Base-by-base conservation (phyloP, 2,329 filamentous ascomycete genomes). In the Xylariaceae sp. region DNA sequence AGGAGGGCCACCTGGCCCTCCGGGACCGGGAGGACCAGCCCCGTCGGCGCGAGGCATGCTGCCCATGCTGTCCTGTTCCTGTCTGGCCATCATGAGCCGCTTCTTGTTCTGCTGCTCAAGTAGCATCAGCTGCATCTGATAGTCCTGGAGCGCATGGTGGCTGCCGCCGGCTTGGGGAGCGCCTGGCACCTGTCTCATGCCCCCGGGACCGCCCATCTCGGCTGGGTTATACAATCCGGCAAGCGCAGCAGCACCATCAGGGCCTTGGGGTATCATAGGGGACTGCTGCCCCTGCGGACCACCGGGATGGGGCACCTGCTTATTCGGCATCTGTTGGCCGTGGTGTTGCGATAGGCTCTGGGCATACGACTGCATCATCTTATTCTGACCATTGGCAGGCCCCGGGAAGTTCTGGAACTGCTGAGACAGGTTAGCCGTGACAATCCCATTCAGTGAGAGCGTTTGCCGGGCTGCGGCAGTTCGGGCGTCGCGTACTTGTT, bases 101-200 rank as follows among this genome's bases (percentile, higher is more conserved):
- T 88, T 89, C 68, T 89, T 90, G 50, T 90, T 90, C 60, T 90
- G 83, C 59, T 89, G 84, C 60, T 90, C 84, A 12, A 90, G 70
- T 31, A 89, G 63, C 84, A 89, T 90, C 54, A 90, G 63, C 57
- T 90, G 84, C 83, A 89, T 89, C 63, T 90, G 84, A 51, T 90
- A 90, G 57, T 92, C 84, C 58, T 89, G 83, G 29, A 90, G 68
- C 15, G 84, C 84, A 56, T 89, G 83, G 55, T 87, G 90, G 59
- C 80, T 83, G 32, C 65, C 70, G 47, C 61, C 69, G 12, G 60
- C 61, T 44, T 68, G 68, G 21, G 36, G 42, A 29, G 58, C 60
- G 24, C 62, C 67, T 18, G 67, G 63, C 25, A 62, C 70, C 21
- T 63, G 59, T 35, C 81, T 72, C 65, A 86, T 81, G 34, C 64